phyloP scores from a whole-genome alignment of 352 stramenopile genomes.

The Aphanomyces euteiches region DNA sequence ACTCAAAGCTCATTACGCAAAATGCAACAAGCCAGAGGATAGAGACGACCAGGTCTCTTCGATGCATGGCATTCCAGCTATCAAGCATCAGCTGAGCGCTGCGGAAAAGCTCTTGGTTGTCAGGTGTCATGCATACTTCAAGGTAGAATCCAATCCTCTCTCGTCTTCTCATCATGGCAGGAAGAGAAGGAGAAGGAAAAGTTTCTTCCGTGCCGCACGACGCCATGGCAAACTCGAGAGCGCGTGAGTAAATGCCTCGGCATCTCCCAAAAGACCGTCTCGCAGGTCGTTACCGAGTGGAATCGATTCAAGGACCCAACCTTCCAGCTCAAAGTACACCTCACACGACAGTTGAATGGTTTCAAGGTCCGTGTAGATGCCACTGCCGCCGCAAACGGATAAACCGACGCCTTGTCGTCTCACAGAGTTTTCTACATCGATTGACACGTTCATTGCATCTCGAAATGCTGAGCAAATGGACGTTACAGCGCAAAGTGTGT shows the following conservation, averaged over 20 bases:
- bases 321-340: not conserved
- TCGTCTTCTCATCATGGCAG: not conserved
- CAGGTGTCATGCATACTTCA: constrained; percentile 17
- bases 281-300: constrained; percentile 15
- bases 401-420: not conserved
- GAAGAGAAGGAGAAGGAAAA: constrained; percentile 18
- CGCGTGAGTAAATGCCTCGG: constrained; percentile 20
- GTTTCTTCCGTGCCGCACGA: not conserved
- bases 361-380: not conserved
- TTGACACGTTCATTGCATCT: not conserved
- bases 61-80: constrained; percentile 7
- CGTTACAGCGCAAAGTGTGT: not conserved
- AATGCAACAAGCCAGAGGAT: not conserved
- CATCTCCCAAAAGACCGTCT: constrained; percentile 15
- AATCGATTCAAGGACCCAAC: constrained; percentile 5
- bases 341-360: too few relatives aligned
- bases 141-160: not conserved
- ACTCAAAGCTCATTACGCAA: constrained; percentile 14
- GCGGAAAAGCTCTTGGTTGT: constrained; percentile 13
- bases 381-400: not conserved
- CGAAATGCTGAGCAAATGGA: not conserved
- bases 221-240: constrained; percentile 5
- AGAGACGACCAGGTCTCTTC: not conserved
- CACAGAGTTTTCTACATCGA: not conserved
- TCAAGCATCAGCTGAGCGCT: constrained; percentile 18